phyloP scores from a whole-genome alignment of 176 grass and related monocot species.

The Puccinellia tenuiflora region DNA sequence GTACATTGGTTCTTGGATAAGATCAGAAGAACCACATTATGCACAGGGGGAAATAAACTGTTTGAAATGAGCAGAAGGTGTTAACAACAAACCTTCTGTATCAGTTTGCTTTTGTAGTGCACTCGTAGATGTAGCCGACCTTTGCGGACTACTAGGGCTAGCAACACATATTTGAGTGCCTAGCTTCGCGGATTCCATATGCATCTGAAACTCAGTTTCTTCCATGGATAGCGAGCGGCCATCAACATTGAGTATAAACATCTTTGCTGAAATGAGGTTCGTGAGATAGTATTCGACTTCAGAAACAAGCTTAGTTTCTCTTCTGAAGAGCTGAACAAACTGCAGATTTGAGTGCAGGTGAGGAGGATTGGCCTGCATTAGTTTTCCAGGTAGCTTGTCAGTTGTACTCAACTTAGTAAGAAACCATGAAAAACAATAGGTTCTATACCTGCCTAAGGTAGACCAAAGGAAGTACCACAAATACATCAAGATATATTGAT shows the following conservation, averaged over 20 bases:
- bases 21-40: not conserved
- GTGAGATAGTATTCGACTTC: constrained; percentile 94
- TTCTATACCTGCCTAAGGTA: not conserved
- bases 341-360: constrained; percentile 91
- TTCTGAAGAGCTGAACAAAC: constrained; percentile 85
- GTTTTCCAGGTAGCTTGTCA: constrained; percentile 2
- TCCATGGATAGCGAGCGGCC: constrained; percentile 65
- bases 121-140: not conserved
- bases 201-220: constrained; percentile 65
- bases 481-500: not conserved
- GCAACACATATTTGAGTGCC: constrained; percentile 39
- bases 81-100: constrained; percentile 32
- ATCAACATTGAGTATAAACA: constrained; percentile 78
- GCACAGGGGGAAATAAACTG: not conserved
- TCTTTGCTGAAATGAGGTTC: constrained; percentile 83
- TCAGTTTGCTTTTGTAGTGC: constrained; percentile 25
- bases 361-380: constrained; percentile 81
- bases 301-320: constrained; percentile 81
- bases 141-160: constrained; percentile 27
- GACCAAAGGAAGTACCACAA: not conserved
- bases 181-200: constrained; percentile 65
- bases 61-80: not conserved
- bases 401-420: not conserved
- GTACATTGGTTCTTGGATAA: not conserved
- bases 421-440: not conserved